phyloP scores from a whole-genome alignment of 78 protist species.

The slime mould (Dictyostelium discoideum) region DNA sequence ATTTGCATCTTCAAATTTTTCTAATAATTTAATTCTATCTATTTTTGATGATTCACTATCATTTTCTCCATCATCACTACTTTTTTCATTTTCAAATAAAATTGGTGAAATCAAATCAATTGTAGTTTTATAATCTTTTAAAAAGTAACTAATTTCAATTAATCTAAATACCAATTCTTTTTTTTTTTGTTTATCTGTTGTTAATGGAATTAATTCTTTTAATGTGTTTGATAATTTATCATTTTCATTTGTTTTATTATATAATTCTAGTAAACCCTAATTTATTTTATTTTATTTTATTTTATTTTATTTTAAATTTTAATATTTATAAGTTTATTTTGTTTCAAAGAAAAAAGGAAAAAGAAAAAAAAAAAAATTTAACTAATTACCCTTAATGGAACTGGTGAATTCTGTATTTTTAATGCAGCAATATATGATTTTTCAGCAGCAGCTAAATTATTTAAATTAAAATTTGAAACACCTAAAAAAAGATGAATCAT shows the following conservation, averaged over 20 bases:
- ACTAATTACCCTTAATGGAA: slow-evolving; percentile 48
- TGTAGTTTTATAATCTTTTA: slow-evolving; percentile 7
- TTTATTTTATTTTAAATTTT: not conserved
- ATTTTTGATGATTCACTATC: not conserved
- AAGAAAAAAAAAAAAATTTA: not conserved
- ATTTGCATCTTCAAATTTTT: not conserved
- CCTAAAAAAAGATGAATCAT: slow-evolving; percentile 51
- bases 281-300: not conserved
- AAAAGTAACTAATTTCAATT: not conserved
- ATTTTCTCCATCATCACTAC: not conserved
- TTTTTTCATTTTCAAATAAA: not conserved
- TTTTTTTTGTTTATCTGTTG: slow-evolving; percentile 27
- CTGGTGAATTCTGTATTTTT: slow-evolving; percentile 26
- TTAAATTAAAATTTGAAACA: slow-evolving; percentile 34
- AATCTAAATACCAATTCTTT: slow-evolving; percentile 3
- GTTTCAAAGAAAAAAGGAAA: not conserved
- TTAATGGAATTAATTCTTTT: slow-evolving; percentile 48
- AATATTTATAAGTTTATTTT: not conserved
- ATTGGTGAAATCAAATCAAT: not conserved
- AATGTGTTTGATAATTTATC: slow-evolving; percentile 41
- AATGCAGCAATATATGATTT: slow-evolving; percentile 24
- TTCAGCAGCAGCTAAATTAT: slow-evolving; percentile 18
- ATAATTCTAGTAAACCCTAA: slow-evolving; percentile 67
- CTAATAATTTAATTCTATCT: slow-evolving; percentile 6
- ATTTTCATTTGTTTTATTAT: slow-evolving; percentile 26